phyloP scores from a whole-genome alignment of 208 protist genomes.

The Acanthamoeba sp. region DNA sequence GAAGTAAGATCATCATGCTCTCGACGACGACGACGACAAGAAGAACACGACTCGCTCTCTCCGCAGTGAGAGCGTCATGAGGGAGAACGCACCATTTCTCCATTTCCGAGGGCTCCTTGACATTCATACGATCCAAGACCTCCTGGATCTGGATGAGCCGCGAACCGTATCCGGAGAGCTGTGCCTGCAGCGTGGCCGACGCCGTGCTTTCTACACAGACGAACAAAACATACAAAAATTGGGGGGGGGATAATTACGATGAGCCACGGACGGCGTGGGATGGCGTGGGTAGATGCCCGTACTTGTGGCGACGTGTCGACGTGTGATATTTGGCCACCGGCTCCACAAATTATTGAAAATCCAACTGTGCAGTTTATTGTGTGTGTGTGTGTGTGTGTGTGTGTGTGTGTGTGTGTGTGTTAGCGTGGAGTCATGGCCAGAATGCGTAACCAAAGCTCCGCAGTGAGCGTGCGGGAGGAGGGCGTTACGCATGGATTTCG shows the following conservation, averaged over 20 bases:
- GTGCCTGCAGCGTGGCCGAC: conserved; percentile 76
- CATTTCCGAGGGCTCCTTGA: conserved; percentile 79
- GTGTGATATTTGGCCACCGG: conserved; percentile 76
- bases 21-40: background rate
- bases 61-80: too few relatives aligned
- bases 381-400: too few relatives aligned
- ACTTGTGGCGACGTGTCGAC: conserved; percentile 78
- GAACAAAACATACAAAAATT: background rate
- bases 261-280: too few relatives aligned
- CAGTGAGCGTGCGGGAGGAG: too few relatives aligned
- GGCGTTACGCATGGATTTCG: conserved; percentile 81
- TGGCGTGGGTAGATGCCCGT: too few relatives aligned
- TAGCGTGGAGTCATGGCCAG: too few relatives aligned
- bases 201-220: conserved; percentile 70
- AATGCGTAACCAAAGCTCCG: too few relatives aligned
- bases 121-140: conserved; percentile 70
- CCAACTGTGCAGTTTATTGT: conserved; percentile 50
- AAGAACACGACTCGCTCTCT: too few relatives aligned
- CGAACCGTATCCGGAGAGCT: conserved; percentile 84
- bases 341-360: conserved; percentile 85
- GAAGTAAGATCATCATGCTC: too few relatives aligned
- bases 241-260: too few relatives aligned
- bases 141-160: conserved; percentile 54
- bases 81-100: conserved; percentile 64
- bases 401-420: too few relatives aligned